phyloP scores from a whole-genome alignment of 2,329 filamentous ascomycete genomes.

The Lojkania enalia region DNA sequence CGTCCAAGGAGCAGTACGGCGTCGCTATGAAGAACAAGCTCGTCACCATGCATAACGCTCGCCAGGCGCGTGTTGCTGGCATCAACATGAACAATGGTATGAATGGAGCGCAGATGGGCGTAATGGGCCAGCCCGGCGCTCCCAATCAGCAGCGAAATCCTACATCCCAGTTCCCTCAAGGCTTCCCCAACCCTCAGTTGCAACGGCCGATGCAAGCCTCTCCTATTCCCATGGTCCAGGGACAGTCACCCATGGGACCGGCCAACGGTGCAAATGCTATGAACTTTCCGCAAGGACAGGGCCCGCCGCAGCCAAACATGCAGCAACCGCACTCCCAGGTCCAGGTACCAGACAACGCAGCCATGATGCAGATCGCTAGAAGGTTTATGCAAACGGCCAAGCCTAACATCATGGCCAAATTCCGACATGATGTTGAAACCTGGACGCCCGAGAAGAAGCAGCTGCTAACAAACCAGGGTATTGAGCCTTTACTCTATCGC shows the following conservation, averaged over 20 bases:
- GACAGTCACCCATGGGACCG: slow-evolving; percentile 37
- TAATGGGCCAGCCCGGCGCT: slow-evolving; percentile 41
- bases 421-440: slow-evolving; percentile 46
- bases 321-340: slow-evolving; percentile 27
- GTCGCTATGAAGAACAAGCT: slow-evolving; percentile 35
- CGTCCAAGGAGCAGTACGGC: slow-evolving; percentile 38
- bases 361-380: slow-evolving; percentile 51
- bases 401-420: slow-evolving; percentile 53
- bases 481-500: slow-evolving; percentile 56
- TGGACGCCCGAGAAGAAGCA: slow-evolving; percentile 53
- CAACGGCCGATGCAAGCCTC: slow-evolving; percentile 56
- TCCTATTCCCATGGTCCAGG: slow-evolving; percentile 48
- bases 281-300: slow-evolving; percentile 33
- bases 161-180: slow-evolving; percentile 47
- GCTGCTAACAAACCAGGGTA: slow-evolving; percentile 48
- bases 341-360: slow-evolving; percentile 26
- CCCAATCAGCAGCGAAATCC: slow-evolving; percentile 44
- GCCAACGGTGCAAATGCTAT: slow-evolving; percentile 29
- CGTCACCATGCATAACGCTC: slow-evolving; percentile 31
- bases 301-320: slow-evolving; percentile 34
- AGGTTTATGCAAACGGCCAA: slow-evolving; percentile 53
- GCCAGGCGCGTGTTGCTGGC: slow-evolving; percentile 33
- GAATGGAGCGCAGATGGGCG: slow-evolving; percentile 39
- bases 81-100: slow-evolving; percentile 35
- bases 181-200: slow-evolving; percentile 54